A percentile compares a stretch with the other conserved stretches of the same genome.
Conservation (phyloP, 768 basidiomycete species). For the Russula sp. region DNA sequence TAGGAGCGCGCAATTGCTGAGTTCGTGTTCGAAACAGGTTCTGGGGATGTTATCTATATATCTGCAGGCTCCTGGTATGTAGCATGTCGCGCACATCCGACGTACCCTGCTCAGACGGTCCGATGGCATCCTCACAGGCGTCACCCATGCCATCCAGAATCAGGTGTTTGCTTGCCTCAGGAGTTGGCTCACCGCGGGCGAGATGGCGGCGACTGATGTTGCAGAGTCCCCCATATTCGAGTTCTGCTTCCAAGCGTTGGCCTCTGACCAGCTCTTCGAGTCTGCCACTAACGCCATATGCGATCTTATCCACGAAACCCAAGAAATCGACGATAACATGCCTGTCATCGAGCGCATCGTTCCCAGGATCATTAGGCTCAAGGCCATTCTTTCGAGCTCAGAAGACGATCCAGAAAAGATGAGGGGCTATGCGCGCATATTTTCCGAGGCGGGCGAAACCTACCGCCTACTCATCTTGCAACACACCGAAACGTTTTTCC, state of each 20-base stretch:
- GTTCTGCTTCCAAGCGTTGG: conserved; percentile 78
- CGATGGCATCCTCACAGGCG: conserved; percentile 45
- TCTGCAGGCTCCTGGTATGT: conserved; percentile 77
- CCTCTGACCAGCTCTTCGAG: conserved; percentile 86
- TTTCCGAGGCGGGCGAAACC: conserved; percentile 96
- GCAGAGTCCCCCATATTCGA: conserved; percentile 74
- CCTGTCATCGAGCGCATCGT: conserved; percentile 81
- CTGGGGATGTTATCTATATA: conserved; percentile 82
- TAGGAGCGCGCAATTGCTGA: conserved; percentile 54
- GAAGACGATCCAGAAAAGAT: conserved; percentile 83
- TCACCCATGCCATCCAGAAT: conserved; percentile 68
- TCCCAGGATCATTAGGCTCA: conserved; percentile 74
- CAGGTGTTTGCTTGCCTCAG: conserved; percentile 82
- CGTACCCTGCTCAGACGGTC: conserved; percentile 7
- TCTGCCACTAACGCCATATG: conserved; percentile 86
- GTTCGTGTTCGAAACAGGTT: conserved; percentile 63
- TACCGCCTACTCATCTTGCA: conserved; percentile 85
- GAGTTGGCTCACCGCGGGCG: conserved; percentile 85
- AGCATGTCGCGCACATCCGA: not conserved
- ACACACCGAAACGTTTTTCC: conserved; percentile 89
- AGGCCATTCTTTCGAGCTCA: conserved; percentile 49
- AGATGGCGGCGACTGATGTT: conserved; percentile 59
- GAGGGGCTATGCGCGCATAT: conserved; percentile 83
- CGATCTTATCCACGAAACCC: conserved; percentile 96
- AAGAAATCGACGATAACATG: conserved; percentile 95